phyloP scores from a whole-genome alignment of 2,329 filamentous ascomycete species.

The Hypoxylon sp. region DNA sequence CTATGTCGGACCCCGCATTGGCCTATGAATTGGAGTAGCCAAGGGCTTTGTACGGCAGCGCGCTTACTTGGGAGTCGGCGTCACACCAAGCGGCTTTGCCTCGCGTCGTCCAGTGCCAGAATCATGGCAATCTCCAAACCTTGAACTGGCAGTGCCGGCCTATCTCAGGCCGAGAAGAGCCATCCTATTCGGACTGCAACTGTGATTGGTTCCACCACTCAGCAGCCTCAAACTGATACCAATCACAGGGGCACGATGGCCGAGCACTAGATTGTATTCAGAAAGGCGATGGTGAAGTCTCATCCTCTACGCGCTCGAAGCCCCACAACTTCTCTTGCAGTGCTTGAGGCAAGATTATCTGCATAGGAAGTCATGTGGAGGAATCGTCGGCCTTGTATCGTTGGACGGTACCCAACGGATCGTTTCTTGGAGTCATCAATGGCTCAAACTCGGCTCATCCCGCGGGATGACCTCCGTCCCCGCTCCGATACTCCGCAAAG shows the following conservation, averaged over 20 bases:
- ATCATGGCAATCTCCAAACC: constrained; percentile 6
- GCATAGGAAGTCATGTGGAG: constrained; percentile 29
- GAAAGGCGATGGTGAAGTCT: constrained; percentile 15
- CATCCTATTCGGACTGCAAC: constrained; percentile 3
- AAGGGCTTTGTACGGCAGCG: neutral
- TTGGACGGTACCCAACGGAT: constrained; percentile 11
- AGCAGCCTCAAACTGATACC: constrained; percentile 8
- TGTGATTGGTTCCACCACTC: constrained; percentile 8
- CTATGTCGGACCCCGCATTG: constrained; percentile 24
- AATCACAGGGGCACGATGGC: neutral
- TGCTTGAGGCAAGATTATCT: constrained; percentile 6
- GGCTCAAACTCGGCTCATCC: constrained; percentile 24
- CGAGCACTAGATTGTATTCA: neutral
- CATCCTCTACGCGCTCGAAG: neutral
- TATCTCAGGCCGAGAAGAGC: constrained; percentile 27
- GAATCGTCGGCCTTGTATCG: constrained; percentile 17
- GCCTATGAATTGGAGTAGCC: constrained; percentile 5
- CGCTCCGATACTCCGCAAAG: constrained; percentile 38
- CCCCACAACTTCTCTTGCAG: constrained; percentile 20
- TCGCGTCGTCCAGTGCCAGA: constrained; percentile 18
- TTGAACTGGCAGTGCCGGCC: constrained; percentile 16
- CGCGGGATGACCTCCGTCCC: constrained; percentile 39
- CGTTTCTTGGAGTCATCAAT: constrained; percentile 23
- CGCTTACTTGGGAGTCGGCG: constrained; percentile 7
- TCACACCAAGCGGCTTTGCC: constrained; percentile 15